Percentiles rank a stretch among this genome's conserved stretches.
These are phyloP conservation scores for Talaromyces sp. DNA, from an alignment of 2,329 filamentous ascomycete genomes.

Conservation along the genomic window DNA sequence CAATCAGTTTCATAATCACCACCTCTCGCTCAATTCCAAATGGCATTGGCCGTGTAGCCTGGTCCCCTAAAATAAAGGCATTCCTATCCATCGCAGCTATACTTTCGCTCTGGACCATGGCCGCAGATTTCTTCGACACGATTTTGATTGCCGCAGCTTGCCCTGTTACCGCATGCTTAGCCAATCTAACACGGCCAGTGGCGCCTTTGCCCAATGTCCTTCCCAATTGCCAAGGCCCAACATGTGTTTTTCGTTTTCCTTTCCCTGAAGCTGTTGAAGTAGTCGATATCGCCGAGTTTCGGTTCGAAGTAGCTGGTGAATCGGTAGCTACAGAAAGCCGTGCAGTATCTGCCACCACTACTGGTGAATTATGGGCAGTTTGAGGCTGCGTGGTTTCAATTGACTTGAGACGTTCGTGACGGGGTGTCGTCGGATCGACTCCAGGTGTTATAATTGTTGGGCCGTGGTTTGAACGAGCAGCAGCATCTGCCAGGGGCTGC, in stretches of 20 bases:
- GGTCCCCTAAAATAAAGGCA: conserved; percentile 54
- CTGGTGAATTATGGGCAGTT: conserved; percentile 29
- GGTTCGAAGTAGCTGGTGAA: conserved; percentile 47
- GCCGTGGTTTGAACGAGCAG: conserved; percentile 48
- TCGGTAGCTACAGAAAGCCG: conserved; percentile 52
- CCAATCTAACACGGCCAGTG: conserved; percentile 81
- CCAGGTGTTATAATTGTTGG: conserved; percentile 21
- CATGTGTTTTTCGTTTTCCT: conserved; percentile 64
- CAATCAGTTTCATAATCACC: conserved; percentile 92
- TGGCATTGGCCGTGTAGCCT: conserved; percentile 69
- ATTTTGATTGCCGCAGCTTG: conserved; percentile 93
- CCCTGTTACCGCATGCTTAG: conserved; percentile 72
- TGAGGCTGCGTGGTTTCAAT: conserved; percentile 23
- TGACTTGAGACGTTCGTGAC: conserved; percentile 21
- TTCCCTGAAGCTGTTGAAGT: conserved; percentile 54
- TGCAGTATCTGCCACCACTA: conserved; percentile 46
- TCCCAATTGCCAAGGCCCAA: conserved; percentile 92
- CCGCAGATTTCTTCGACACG: conserved; percentile 76
- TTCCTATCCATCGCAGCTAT: conserved; percentile 76
- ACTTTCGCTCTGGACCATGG: conserved; percentile 79
- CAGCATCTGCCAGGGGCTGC: conserved; percentile 48
- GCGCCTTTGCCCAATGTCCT: conserved; percentile 86
- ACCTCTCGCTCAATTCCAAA: conserved; percentile 91
- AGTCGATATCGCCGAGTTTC: conserved; percentile 53
- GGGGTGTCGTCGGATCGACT: conserved; percentile 13